Evolutionary conservation across 1,284 basidiomycete species (phyloP), one percentile per base, ranked within the genome.

Genomic region (Abortiporus biennis): DNA sequence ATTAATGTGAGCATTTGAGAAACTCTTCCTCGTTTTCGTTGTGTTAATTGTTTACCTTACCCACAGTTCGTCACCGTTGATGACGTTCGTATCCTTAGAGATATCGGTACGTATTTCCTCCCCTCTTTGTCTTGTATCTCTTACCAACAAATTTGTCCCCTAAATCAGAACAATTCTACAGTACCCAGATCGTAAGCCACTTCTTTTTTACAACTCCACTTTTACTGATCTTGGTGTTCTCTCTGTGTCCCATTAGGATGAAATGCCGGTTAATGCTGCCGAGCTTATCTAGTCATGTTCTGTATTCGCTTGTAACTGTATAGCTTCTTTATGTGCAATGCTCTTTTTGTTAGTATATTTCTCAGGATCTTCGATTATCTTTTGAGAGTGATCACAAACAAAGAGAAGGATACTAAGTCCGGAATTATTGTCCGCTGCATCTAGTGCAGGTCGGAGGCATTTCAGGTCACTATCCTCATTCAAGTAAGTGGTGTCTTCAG

Each of bases 261-360:
- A 94, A 71, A 93, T 94, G 91, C 89, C 89, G 4, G 88, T 93
- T 50, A 92, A 92, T 61, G 88, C 90, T 44, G 86, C 88, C 27
- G 89, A 92, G 58, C 76, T 90, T 47, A 89, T 91, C 54, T 91
- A 59, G 70, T 38, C 33, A 43, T 36, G 16, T 47, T 42, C 43
- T 38, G 48, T 50, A n/a, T 13, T 22, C 45, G 44, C 46, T 38
- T 53, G 49, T 73, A 71, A 74, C 59, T 58, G 71, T 54, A 73
- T 71, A 43, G 65, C 50, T 58, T 52, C 49, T 47, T 33, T 47
- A 48, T 45, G 41, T 49, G 40, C 33, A 12, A 8, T 24, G 35
- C 20, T 35, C 15, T 42, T 27, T 15, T 22, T 38, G 16, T 40
- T 21, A 12, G 11, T n/a, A 37, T 31, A 40, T 20, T 31, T 17